These are phyloP conservation scores for Pichia paraexigua DNA, from an alignment of 805 yeast species.

Conservation along the genomic window DNA sequence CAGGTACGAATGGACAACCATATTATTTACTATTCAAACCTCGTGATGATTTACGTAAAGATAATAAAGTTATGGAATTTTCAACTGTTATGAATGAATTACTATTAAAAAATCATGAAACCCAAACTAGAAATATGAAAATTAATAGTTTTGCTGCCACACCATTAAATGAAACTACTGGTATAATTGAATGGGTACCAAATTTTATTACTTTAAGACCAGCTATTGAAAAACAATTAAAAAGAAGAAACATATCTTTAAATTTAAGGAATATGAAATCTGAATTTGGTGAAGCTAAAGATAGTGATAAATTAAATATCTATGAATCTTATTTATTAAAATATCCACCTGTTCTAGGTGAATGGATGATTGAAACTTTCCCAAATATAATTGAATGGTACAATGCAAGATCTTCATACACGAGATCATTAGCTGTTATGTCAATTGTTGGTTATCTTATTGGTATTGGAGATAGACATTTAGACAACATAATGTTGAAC, in stretches of 20 bases:
- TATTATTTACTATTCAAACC: constrained; percentile 78
- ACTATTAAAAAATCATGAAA: constrained; percentile 56
- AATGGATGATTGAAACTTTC: constrained; percentile 83
- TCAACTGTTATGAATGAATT: constrained; percentile 79
- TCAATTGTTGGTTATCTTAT: constrained; percentile 91
- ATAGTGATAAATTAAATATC: constrained; percentile 24
- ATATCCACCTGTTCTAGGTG: constrained; percentile 65
- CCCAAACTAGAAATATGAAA: constrained; percentile 61
- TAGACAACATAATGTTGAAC: constrained; percentile 78
- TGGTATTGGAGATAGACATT: constrained; percentile 94
- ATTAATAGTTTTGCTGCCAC: constrained; percentile 83
- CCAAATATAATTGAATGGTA: constrained; percentile 91
- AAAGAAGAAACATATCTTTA: constrained; percentile 20
- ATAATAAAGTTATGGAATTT: constrained; percentile 88
- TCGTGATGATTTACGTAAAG: constrained; percentile 89
- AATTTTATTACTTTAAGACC: constrained; percentile 66
- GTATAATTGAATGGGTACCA: constrained; percentile 85
- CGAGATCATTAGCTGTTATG: constrained; percentile 88
- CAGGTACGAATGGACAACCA: constrained; percentile 70
- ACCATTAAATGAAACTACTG: constrained; percentile 79
- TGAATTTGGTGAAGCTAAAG: constrained; percentile 15
- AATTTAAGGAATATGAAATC: constrained; percentile 24
- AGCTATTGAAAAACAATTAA: constrained; percentile 33
- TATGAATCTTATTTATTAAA: constrained; percentile 29
- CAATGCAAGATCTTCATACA: constrained; percentile 61